Percentiles rank a stretch among this genome's conserved stretches.
These are phyloP conservation scores for Corylus americana DNA, from an alignment of 306 rosid genomes.

Conservation along the genomic window DNA sequence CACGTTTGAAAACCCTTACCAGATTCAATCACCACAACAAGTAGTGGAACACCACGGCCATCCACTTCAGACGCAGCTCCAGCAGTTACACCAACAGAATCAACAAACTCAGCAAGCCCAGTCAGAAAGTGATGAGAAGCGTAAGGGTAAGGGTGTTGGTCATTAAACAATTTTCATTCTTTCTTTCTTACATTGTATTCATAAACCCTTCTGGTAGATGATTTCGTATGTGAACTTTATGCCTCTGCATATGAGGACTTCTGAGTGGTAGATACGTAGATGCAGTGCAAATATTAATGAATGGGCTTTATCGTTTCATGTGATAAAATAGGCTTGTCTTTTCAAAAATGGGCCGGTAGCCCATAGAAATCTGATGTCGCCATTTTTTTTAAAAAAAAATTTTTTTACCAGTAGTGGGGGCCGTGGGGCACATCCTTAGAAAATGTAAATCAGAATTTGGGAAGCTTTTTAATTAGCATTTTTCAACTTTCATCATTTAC, in stretches of 20 bases:
- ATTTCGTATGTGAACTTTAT: conserved; percentile 23
- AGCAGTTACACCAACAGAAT: conserved; percentile 21
- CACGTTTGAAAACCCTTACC: conserved; percentile 52
- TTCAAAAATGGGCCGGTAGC: conserved; percentile 20
- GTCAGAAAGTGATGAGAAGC: conserved; percentile 43
- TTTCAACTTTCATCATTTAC: no score
- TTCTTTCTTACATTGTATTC: neutral
- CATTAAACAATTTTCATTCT: conserved; percentile 40
- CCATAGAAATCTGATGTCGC: no score
- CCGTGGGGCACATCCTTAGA: no score
- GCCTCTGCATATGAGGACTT: conserved; percentile 25
- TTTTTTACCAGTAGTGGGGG: no score
- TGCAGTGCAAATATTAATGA: conserved; percentile 39
- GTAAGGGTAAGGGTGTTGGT: conserved; percentile 54
- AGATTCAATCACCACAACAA: conserved; percentile 44
- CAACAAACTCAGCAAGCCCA: conserved; percentile 41
- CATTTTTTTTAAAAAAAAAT: no score
- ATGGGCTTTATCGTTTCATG: conserved; percentile 28
- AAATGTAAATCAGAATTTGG: no score
- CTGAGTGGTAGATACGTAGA: conserved; percentile 24
- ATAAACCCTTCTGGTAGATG: neutral
- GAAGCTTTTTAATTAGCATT: no score
- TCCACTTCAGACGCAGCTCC: conserved; percentile 61
- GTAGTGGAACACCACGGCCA: conserved; percentile 30
- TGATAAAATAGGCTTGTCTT: conserved; percentile 11